Base-by-base conservation (phyloP, 1,284 basidiomycete genomes). In the Puccinia hordei region DNA sequence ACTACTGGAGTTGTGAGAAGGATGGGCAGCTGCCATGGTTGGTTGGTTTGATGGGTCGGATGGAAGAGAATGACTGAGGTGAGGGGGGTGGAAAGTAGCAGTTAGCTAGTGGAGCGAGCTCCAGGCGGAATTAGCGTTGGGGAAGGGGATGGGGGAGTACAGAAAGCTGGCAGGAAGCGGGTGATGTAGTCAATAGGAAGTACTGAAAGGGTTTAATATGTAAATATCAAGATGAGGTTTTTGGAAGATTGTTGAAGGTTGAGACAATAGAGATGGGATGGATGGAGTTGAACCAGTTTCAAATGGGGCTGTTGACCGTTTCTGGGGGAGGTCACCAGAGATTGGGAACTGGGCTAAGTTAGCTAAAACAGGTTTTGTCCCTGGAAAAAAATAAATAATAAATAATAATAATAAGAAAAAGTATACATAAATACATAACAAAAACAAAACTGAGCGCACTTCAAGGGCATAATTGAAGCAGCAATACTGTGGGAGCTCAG, bases 1-100 rank as follows among this genome's bases (percentile, higher is more conserved):
- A 73, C 84, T 85, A 81, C 83, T 83, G 53, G 84, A 83, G 82
- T 83, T 84, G 73, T 81, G 81, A 81, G 82, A 82, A 17, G 82
- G 82, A 82, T 85, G 84, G 22, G 82, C 71, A 13, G 84, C 83
- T 9, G 84, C 81, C 85, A 85, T 85, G 71, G 30, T 55, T 46
- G 5, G 61, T 19, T 5, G n/a, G n/a, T 27, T 38, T 55, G 51
- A 38, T 24, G 17, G 30, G 5, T 63, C 61, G 61, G 61, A 22
- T 63, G 61, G 33, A 63, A 55, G 69, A 35, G 69, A 73, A 13
- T 73, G 53, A 51, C 30, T 51, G 27, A 38, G 49, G 46, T 38
- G 15, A 30, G 49, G 57, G 3, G 57, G n/a, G 12, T 55, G 53
- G 24, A 6, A 15, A 15, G 17, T n/a, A 59, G 27, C 8, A 59